Conservation (phyloP, 441 rosid genomes). For the Rhodomyrtus psidioides region DNA sequence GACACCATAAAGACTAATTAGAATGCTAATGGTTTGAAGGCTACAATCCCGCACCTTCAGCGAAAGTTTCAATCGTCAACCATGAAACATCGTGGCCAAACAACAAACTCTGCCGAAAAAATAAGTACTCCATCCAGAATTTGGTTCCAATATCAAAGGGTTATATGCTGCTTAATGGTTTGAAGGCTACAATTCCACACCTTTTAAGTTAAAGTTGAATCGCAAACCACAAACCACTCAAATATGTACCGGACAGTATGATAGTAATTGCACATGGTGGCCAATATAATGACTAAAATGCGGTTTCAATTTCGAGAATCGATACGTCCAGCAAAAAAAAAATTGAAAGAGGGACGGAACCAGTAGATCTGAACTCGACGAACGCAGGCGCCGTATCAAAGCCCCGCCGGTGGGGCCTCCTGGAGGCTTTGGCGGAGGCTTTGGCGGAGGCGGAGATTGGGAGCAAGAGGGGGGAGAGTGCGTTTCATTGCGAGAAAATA, state of each 20-base stretch:
- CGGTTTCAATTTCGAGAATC: too few relatives aligned
- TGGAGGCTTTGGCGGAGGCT: too few relatives aligned
- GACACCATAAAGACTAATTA: neutral
- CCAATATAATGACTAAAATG: neutral
- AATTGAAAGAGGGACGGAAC: too few relatives aligned
- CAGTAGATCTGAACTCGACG: neutral
- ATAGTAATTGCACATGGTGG: neutral
- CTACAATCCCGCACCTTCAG: neutral
- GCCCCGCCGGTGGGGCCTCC: too few relatives aligned
- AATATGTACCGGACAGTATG: neutral
- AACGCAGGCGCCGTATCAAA: neutral
- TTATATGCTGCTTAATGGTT: too few relatives aligned
- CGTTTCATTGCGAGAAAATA: too few relatives aligned
- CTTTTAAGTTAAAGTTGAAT: neutral
- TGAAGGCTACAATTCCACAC: neutral
- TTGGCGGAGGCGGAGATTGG: too few relatives aligned
- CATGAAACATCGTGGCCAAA: neutral
- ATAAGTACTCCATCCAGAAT: neutral
- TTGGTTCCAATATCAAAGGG: too few relatives aligned
- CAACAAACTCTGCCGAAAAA: neutral
- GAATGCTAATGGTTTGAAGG: neutral
- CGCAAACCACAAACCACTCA: neutral
- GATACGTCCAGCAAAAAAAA: too few relatives aligned
- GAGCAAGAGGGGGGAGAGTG: neutral
- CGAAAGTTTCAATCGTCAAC: neutral